A percentile compares a stretch with the other conserved stretches of the same genome.
phyloP scores from a whole-genome alignment of 169 alveolate genomes.

The Plasmodium ovale region DNA sequence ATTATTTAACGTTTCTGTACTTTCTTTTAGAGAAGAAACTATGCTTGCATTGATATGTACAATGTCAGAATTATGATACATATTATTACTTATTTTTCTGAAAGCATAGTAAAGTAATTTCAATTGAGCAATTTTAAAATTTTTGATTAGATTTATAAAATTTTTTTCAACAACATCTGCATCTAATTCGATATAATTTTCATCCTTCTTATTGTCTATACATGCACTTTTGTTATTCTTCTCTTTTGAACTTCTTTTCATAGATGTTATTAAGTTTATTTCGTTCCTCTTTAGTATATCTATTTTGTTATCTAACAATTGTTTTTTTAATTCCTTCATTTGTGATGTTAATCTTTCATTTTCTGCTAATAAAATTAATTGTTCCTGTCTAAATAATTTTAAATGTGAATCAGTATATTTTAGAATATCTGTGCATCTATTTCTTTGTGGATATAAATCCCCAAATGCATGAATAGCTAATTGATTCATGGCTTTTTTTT shows the following conservation, averaged over 20 bases:
- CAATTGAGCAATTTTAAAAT: slow-evolving; percentile 64
- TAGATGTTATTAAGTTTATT: slow-evolving; percentile 24
- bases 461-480: slow-evolving; percentile 80
- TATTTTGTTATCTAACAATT: slow-evolving; percentile 66
- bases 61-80: slow-evolving; percentile 18
- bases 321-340: slow-evolving; percentile 80
- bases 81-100: slow-evolving; percentile 51
- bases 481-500: slow-evolving; percentile 78
- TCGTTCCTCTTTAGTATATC: slow-evolving; percentile 57
- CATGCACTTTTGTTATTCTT: not conserved
- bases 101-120: slow-evolving; percentile 58
- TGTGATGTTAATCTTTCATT: slow-evolving; percentile 84
- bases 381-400: slow-evolving; percentile 85
- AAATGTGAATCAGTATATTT: slow-evolving; percentile 83
- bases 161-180: slow-evolving; percentile 75
- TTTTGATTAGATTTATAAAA: slow-evolving; percentile 56
- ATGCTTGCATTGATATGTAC: slow-evolving; percentile 9
- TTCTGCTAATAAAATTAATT: slow-evolving; percentile 85
- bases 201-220: not conserved
- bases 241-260: slow-evolving; percentile 37
- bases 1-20: slow-evolving; percentile 32
- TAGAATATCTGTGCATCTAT: slow-evolving; percentile 68
- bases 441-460: slow-evolving; percentile 29
- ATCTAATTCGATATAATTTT: slow-evolving; percentile 56
- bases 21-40: slow-evolving; percentile 20